Base-by-base conservation (phyloP, 2,329 filamentous ascomycete genomes). In the Colletotrichum acutatum region DNA sequence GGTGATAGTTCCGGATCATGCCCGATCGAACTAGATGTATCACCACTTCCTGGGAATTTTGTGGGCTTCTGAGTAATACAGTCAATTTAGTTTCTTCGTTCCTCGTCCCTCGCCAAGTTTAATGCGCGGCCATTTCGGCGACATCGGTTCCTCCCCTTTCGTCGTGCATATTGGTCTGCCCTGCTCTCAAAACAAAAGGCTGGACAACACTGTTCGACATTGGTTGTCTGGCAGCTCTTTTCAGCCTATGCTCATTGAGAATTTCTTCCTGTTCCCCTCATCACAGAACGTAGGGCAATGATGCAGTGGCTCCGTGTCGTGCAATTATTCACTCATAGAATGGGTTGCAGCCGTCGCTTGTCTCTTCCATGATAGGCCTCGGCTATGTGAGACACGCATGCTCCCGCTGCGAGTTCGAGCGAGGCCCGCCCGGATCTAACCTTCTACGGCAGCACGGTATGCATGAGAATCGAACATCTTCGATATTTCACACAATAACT, bases 401-500 rank as follows among this genome's bases (percentile, higher is more conserved):
- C 6, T 49, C 42, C 42, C 42, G 42, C 42, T 49, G 42, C 42
- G 19, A 49, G 19, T n/a, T 49, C 16, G 19, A 49, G 19, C 19
- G 9, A n/a, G n/a, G 2, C 42, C 42, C 19, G 42, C 42, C 42
- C 19, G 42, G 19, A n/a, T 19, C 42, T n/a, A 49, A n/a, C 19
- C 42, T n/a, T 19, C 7, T 49, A 49, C 42, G 42, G 42, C 16
- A 49, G 42, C 8, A n/a, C 19, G 3, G 42, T 49, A n/a, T 49
- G 42, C 42, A 49, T 49, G 42, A 49, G 14, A 16, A 16, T 19
- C 16, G 14, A 42, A 7, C 37, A 16, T 42, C 37, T 7, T 42
- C 0, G 14, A 0, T 16, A 42, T 6, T 16, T 0, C 5, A 16
- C 0, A 0, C 2, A 19, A 14, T 19, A 19, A 8, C 16, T 19